Percentiles rank a stretch among this genome's conserved stretches.
Evolutionary conservation across 129 eudicot genomes (phyloP).

Genomic region (Heracleum sosnowskyi): DNA sequence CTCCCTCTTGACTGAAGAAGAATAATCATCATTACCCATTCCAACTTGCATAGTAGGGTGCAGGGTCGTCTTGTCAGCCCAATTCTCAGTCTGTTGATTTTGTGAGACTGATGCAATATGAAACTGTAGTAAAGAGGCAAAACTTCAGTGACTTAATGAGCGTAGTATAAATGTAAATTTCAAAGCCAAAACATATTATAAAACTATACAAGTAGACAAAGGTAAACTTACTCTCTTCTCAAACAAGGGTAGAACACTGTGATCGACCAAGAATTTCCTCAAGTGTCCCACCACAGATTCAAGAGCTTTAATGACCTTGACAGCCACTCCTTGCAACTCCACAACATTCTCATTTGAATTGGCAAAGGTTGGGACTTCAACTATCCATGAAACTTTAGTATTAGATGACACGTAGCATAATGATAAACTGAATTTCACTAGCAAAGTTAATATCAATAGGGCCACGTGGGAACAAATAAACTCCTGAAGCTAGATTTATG

Average conservation of each 20-base stretch:
- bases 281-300: conserved; percentile 71
- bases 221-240: conserved; percentile 61
- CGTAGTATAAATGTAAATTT: background rate
- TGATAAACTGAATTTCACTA: background rate
- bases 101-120: no score
- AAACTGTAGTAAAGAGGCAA: no score
- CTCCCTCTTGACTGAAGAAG: no score
- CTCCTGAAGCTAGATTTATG: background rate
- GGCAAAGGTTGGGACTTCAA: conserved; percentile 46
- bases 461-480: background rate
- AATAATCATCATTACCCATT: no score
- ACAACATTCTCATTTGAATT: conserved; percentile 69
- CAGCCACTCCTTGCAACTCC: conserved; percentile 77
- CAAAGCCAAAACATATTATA: background rate
- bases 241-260: conserved; percentile 67
- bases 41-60: no score
- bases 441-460: background rate
- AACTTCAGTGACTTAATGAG: no score
- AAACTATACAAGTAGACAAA: background rate
- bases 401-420: background rate
- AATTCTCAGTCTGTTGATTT: no score
- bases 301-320: conserved; percentile 60
- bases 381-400: conserved; percentile 19
- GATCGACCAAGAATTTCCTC: conserved; percentile 83
- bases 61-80: no score